These are phyloP conservation scores for Fusarium penzigii DNA, from an alignment of 2,329 filamentous ascomycete species.

Conservation along the genomic window DNA sequence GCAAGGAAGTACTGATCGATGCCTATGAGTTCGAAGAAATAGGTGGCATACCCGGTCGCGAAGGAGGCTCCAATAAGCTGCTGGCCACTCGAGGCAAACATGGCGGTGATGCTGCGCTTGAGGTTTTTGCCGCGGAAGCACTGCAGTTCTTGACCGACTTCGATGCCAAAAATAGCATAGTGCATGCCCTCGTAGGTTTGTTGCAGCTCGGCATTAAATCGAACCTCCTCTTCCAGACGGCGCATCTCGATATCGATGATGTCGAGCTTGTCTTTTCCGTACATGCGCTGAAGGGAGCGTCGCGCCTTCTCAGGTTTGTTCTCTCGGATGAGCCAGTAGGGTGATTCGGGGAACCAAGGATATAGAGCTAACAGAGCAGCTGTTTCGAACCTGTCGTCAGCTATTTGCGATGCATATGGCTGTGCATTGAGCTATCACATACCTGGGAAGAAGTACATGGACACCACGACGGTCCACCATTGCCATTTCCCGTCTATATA, in stretches of 20 bases:
- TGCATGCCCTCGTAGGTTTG: conserved; percentile 1
- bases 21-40: conserved; percentile 35
- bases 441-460: conserved; percentile 35
- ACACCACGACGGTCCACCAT: conserved; percentile 33
- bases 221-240: conserved; percentile 29
- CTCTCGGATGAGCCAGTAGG: conserved; percentile 33
- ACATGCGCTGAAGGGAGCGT: conserved; percentile 28
- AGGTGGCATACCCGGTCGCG: conserved; percentile 38
- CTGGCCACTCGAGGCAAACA: conserved; percentile 35
- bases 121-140: conserved; percentile 33
- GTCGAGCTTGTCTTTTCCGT: conserved; percentile 24
- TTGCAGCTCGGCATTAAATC: conserved; percentile 14
- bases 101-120: conserved; percentile 36
- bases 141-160: conserved; percentile 12
- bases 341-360: conserved; percentile 39
- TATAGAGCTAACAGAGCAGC: conserved; percentile 23
- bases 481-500: conserved; percentile 30
- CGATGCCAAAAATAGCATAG: conserved; percentile 5
- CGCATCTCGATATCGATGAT: conserved; percentile 32
- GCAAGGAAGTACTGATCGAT: conserved; percentile 35
- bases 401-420: no score
- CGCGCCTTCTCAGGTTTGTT: conserved; percentile 22
- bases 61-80: conserved; percentile 40
- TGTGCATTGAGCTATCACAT: no score
- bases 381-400: no score